A percentile compares a stretch with the other conserved stretches of the same genome.
Conservation (phyloP, 2,329 filamentous ascomycete genomes). For the Cordyceps cicadae region DNA sequence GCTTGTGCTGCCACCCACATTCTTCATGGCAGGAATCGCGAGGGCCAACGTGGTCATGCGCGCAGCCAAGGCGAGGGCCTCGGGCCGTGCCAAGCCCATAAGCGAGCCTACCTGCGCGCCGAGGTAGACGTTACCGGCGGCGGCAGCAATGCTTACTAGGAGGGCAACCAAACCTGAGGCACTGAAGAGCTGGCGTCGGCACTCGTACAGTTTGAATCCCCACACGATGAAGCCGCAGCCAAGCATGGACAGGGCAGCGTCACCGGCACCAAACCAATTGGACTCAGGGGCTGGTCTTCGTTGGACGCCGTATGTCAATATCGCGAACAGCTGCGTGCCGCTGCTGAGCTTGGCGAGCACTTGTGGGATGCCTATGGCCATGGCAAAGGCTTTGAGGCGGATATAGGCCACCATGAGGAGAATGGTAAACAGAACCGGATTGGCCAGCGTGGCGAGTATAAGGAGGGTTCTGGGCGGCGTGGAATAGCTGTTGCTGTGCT, state of each 20-base stretch:
- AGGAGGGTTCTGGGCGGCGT: neutral
- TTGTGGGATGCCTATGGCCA: constrained; percentile 22
- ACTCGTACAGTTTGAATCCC: constrained; percentile 47
- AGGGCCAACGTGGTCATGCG: constrained; percentile 43
- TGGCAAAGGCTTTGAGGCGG: constrained; percentile 28
- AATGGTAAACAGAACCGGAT: constrained; percentile 41
- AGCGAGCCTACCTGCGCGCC: constrained; percentile 29
- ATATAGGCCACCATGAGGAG: constrained; percentile 37
- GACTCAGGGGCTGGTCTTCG: constrained; percentile 13
- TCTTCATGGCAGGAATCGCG: constrained; percentile 37
- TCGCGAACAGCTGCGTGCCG: constrained; percentile 26
- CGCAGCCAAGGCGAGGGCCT: constrained; percentile 39
- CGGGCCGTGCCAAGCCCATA: constrained; percentile 27
- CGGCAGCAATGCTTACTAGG: constrained; percentile 27
- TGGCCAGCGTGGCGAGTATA: constrained; percentile 33
- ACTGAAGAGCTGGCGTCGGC: constrained; percentile 37
- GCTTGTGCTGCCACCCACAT: constrained; percentile 36
- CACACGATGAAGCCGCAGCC: constrained; percentile 44
- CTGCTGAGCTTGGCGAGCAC: constrained; percentile 25
- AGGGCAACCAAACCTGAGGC: constrained; percentile 32
- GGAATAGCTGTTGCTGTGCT: neutral
- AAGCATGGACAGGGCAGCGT: constrained; percentile 39
- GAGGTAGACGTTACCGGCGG: constrained; percentile 34
- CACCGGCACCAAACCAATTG: constrained; percentile 37
- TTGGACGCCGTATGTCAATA: constrained; percentile 24